phyloP scores from a whole-genome alignment of 202 grass and related monocot species.

The Carex arenaria region DNA sequence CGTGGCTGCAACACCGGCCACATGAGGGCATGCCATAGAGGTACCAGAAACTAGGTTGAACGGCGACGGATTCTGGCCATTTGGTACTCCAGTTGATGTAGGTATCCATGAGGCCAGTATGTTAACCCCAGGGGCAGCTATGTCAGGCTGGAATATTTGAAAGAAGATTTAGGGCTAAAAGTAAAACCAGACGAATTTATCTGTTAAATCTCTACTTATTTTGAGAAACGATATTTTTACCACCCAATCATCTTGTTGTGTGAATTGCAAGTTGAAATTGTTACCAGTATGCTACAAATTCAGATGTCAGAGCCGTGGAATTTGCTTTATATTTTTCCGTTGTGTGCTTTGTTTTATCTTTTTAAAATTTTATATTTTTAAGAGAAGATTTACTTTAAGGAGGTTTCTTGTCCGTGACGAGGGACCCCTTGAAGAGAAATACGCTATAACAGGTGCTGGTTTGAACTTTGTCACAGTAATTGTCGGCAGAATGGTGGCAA shows the following conservation, averaged over 20 bases:
- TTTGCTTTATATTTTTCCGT: background rate
- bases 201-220: background rate
- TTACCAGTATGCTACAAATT: background rate
- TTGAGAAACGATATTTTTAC: background rate
- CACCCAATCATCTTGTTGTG: background rate
- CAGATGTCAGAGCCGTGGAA: background rate
- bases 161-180: background rate
- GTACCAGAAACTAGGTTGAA: constrained; percentile 87
- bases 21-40: constrained; percentile 92
- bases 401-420: constrained; percentile 46
- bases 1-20: constrained; percentile 53
- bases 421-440: constrained; percentile 82
- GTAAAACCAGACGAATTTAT: background rate
- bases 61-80: constrained; percentile 46
- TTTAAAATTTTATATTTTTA: background rate
- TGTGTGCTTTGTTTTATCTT: background rate
- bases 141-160: constrained; percentile 47
- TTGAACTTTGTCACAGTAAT: constrained; percentile 67
- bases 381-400: constrained; percentile 38
- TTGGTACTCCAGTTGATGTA: constrained; percentile 26
- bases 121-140: constrained; percentile 78
- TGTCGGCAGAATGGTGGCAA: constrained; percentile 51
- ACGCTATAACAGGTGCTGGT: constrained; percentile 59
- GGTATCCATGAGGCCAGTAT: constrained; percentile 87
- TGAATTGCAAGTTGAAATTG: background rate